These are phyloP conservation scores for Noccaea bulbosa DNA, from an alignment of 345 rosid genomes.

Conservation along the genomic window DNA sequence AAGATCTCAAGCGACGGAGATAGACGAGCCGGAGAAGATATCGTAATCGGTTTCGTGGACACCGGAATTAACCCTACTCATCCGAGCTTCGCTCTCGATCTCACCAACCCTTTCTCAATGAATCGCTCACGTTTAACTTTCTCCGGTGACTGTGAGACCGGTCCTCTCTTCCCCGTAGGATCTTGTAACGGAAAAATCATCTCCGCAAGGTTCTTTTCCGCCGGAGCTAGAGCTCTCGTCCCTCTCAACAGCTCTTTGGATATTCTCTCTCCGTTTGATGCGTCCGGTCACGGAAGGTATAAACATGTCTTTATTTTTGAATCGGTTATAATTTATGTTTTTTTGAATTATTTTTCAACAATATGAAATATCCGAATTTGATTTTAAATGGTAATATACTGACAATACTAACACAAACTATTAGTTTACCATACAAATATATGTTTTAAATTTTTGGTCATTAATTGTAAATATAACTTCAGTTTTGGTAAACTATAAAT, in stretches of 20 bases:
- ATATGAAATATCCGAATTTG: background rate
- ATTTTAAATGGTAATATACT: no score
- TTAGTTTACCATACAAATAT: no score
- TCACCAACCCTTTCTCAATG: conserved; percentile 44
- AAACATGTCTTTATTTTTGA: background rate
- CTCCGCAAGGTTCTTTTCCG: conserved; percentile 76
- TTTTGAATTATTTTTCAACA: background rate
- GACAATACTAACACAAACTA: no score
- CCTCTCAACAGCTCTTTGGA: conserved; percentile 66
- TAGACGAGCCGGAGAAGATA: conserved; percentile 63
- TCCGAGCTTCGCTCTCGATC: conserved; percentile 69
- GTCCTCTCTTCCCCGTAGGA: conserved; percentile 58
- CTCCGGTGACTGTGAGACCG: conserved; percentile 71
- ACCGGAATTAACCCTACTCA: conserved; percentile 76
- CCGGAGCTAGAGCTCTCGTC: conserved; percentile 72
- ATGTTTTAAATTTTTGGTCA: no score
- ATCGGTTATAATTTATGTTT: background rate
- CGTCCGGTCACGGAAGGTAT: conserved; percentile 87
- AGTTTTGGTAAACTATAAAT: background rate
- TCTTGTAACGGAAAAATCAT: conserved; percentile 84
- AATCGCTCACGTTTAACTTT: conserved; percentile 55
- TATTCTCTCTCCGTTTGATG: conserved; percentile 80
- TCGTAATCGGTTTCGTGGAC: conserved; percentile 80
- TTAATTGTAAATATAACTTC: background rate
- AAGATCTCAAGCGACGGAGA: conserved; percentile 54